Conservation (phyloP, 2,329 filamentous ascomycete species). For the Claviceps quebecensis region DNA sequence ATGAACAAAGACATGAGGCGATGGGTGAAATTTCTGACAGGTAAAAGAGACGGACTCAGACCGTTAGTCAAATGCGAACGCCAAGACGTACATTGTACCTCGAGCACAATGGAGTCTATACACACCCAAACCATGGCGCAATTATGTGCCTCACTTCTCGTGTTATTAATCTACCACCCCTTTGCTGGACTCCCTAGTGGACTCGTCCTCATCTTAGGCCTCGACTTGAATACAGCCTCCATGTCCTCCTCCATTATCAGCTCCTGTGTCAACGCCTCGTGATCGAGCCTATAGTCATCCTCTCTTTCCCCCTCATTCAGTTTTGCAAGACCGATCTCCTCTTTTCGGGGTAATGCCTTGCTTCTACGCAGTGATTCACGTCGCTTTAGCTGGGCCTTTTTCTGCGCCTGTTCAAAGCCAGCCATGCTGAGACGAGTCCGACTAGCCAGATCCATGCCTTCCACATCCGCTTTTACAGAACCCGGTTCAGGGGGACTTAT, state of each 20-base stretch:
- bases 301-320: constrained; percentile 29
- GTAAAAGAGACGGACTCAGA: not conserved
- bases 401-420: constrained; percentile 44
- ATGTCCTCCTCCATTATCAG: constrained; percentile 63
- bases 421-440: constrained; percentile 49
- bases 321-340: constrained; percentile 32
- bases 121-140: not conserved
- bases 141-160: not conserved
- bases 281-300: constrained; percentile 11
- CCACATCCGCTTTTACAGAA: constrained; percentile 1
- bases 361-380: constrained; percentile 35
- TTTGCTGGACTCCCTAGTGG: constrained; percentile 42
- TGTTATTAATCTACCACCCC: constrained; percentile 13
- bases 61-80: not conserved
- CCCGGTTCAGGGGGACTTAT: not conserved
- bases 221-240: constrained; percentile 70
- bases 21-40: not conserved
- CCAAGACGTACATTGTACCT: too few species aligned
- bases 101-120: not conserved
- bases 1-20: not conserved
- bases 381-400: constrained; percentile 46
- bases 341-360: constrained; percentile 23
- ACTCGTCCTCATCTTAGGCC: constrained; percentile 68
- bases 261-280: constrained; percentile 47
- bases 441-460: constrained; percentile 34